Percentiles rank a stretch among this genome's conserved stretches.
Evolutionary conservation across 163 green algal species (phyloP).

Genomic region (Coccomyxa subellipsoidea): DNA sequence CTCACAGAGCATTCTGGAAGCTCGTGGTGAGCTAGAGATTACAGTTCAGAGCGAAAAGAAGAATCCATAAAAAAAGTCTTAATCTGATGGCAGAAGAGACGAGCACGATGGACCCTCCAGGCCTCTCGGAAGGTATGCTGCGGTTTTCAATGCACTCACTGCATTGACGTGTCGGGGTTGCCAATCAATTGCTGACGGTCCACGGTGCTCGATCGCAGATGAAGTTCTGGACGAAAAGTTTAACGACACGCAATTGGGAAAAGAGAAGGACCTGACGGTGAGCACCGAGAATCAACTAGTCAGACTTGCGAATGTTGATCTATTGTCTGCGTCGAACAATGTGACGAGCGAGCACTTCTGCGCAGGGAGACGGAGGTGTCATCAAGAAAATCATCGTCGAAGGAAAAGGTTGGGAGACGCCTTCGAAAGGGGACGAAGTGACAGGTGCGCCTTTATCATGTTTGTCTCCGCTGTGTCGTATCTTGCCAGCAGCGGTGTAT

Average conservation of each 20-base stretch:
- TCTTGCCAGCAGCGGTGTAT: background rate
- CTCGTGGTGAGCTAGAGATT: too few relatives aligned
- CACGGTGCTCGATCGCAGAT: background rate
- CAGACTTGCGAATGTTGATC: background rate
- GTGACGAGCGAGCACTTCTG: background rate
- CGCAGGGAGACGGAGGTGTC: conserved; percentile 69
- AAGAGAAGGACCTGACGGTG: conserved; percentile 72
- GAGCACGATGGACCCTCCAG: background rate
- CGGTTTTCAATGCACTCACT: background rate
- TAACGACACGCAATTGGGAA: background rate
- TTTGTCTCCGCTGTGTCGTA: conserved; percentile 5
- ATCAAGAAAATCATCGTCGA: conserved; percentile 73
- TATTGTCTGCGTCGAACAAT: background rate
- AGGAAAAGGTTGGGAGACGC: conserved; percentile 68
- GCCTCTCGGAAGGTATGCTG: background rate
- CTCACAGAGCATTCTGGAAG: too few relatives aligned
- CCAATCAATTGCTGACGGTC: background rate
- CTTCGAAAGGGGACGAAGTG: conserved; percentile 73
- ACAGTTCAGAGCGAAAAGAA: background rate
- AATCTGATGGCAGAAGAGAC: background rate
- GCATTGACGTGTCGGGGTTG: background rate
- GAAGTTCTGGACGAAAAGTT: background rate
- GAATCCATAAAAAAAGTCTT: background rate
- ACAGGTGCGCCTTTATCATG: conserved; percentile 51
- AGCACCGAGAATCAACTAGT: background rate